Base-by-base conservation (phyloP, 768 basidiomycete genomes). In the Mrakia gelida region DNA sequence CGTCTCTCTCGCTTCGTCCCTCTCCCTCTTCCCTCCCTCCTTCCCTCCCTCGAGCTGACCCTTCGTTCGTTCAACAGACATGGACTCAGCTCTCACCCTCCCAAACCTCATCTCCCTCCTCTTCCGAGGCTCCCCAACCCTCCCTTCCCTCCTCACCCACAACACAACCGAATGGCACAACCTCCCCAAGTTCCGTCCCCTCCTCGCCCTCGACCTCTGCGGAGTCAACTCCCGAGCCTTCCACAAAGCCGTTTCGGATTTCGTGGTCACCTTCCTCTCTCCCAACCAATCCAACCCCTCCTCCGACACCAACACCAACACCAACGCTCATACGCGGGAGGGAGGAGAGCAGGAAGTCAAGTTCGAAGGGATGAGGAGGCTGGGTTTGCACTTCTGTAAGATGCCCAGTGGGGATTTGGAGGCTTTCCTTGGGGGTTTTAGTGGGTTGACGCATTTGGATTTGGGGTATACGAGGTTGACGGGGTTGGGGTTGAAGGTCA, bases 211-310 rank as follows among this genome's bases (percentile, higher is more conserved):
- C 72, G 96, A 99, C 83, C 85, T 98, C 73, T 98, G 95, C 9
- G 96, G 95, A 81, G 98, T 96, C 82, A 92, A 98, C 85, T 94
- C 92, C 82, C 89, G 89, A 30, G 92, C 94, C 1, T 98, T 97
- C 82, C 92, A 92, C 77, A 89, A 91, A 80, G 93, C 92, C 0
- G 88, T 98, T 80, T 88, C 89, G 34, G 92, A 94, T 75, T 93
- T 98, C 81, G 93, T 92, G 80, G 87, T 87, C 71, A 88, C 87
- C 54, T 89, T 92, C 83, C 75, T 80, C 15, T 80, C 81, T 45
- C 61, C 78, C 84, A 43, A 75, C 81, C 10, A n/a, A n/a, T n/a
- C 15, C 54, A 56, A 23, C 13, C 43, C 70, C 11, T 16, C 45
- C 11, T 10, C 9, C 45, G 45, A 45, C 11, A 13, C 9, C 45